phyloP scores from a whole-genome alignment of 805 yeast genomes.

The Saccharomyces jurei region DNA sequence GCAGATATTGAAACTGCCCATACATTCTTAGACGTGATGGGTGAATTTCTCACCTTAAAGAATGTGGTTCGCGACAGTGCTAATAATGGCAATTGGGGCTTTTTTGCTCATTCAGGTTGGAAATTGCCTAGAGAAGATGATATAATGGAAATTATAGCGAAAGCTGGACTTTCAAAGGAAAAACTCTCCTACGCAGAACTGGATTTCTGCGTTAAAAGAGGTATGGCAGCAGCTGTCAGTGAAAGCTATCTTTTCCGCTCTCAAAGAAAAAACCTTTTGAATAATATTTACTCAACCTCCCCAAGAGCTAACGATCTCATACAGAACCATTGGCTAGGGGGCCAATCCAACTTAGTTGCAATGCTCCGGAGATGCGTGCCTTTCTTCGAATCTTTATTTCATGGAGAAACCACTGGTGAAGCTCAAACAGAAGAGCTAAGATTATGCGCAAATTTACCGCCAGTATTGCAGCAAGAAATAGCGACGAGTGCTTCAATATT shows the following conservation, averaged over 20 bases:
- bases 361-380: conserved; percentile 17
- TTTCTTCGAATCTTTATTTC: conserved; percentile 7
- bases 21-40: conserved; percentile 50
- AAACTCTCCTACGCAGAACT: conserved; percentile 30
- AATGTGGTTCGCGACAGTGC: conserved; percentile 25
- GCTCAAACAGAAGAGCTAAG: conserved; percentile 1
- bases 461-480: not conserved
- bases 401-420: not conserved
- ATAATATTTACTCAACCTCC: conserved; percentile 10
- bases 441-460: conserved; percentile 19
- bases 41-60: conserved; percentile 46
- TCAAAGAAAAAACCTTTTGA: conserved; percentile 10
- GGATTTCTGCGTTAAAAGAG: conserved; percentile 46
- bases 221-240: conserved; percentile 41
- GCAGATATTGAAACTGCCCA: conserved; percentile 47
- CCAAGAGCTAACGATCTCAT: conserved; percentile 18
- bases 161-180: conserved; percentile 32
- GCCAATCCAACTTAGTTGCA: conserved; percentile 18
- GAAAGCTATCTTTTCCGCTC: conserved; percentile 31
- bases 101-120: conserved; percentile 33
- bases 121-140: conserved; percentile 35
- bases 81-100: conserved; percentile 7
- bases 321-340: conserved; percentile 23
- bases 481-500: not conserved
- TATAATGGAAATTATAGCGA: conserved; percentile 33